Conservation (phyloP, 371 early-diverging fungal species). For the Rhizopus microsporus region DNA sequence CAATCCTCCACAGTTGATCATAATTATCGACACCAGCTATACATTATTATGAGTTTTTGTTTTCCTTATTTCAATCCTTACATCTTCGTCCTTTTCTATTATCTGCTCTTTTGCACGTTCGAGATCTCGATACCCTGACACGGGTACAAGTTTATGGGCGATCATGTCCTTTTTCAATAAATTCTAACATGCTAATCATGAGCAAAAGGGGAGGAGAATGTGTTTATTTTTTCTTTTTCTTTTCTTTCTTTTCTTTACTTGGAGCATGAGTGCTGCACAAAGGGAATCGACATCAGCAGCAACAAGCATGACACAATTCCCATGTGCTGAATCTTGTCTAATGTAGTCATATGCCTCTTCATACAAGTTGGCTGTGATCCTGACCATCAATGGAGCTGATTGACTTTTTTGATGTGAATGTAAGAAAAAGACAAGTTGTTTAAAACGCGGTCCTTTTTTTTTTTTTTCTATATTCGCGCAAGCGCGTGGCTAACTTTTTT, state of each 20-base stretch:
- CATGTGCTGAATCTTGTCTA: constrained; percentile 40
- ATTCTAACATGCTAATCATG: constrained; percentile 25
- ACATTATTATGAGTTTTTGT: not conserved
- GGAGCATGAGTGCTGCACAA: constrained; percentile 82
- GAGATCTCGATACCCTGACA: constrained; percentile 72
- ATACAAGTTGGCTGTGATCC: constrained; percentile 37
- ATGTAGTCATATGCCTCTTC: constrained; percentile 54
- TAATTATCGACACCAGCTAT: constrained; percentile 73
- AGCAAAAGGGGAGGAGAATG: not conserved
- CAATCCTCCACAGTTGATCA: constrained; percentile 88
- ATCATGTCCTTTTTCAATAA: constrained; percentile 77
- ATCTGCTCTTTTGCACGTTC: constrained; percentile 51
- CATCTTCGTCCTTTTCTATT: constrained; percentile 40
- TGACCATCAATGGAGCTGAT: constrained; percentile 35
- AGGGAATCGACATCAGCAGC: constrained; percentile 84
- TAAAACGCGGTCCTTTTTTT: constrained; percentile 13
- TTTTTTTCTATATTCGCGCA: constrained; percentile 2
- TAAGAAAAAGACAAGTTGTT: constrained; percentile 7
- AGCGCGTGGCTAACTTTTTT: constrained; percentile 7
- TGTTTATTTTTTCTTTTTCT: not conserved
- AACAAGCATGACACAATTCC: constrained; percentile 72
- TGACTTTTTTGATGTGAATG: not conserved
- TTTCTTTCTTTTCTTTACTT: constrained; percentile 43
- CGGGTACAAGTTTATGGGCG: constrained; percentile 78
- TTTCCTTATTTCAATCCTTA: constrained; percentile 6